phyloP scores from a whole-genome alignment of 129 eudicot genomes.

The Helichrysum umbraculigerum region DNA sequence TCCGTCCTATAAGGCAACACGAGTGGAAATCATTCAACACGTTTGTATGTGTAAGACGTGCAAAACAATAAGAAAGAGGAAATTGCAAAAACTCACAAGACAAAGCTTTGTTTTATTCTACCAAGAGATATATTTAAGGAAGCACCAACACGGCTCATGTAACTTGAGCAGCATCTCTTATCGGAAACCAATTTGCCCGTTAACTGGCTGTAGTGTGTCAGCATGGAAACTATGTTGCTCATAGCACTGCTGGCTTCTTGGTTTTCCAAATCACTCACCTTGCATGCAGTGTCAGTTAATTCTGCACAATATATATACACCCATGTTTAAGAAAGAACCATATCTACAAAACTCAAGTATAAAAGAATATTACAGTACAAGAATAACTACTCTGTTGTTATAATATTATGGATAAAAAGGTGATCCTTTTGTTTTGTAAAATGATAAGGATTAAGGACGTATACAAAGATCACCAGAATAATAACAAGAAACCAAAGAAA shows the following conservation, averaged over 20 bases:
- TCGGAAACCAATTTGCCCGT: conserved; percentile 67
- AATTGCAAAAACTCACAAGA: conserved; percentile 76
- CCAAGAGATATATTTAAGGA: conserved; percentile 81
- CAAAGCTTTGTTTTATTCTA: conserved; percentile 99
- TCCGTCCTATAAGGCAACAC: conserved; percentile 56
- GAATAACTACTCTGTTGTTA: no score
- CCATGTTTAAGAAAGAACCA: background rate
- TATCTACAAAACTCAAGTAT: background rate
- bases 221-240: conserved; percentile 67
- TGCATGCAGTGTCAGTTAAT: conserved; percentile 47
- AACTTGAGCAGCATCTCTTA: conserved; percentile 55
- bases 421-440: background rate
- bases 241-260: conserved; percentile 52
- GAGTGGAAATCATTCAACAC: conserved; percentile 3
- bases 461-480: background rate
- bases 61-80: conserved; percentile 11
- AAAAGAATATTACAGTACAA: background rate
- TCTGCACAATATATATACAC: conserved; percentile 35
- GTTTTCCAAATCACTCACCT: conserved; percentile 78
- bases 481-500: no score
- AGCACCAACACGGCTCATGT: conserved; percentile 50
- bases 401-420: no score
- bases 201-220: conserved; percentile 73
- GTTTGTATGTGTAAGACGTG: background rate
- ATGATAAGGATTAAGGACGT: background rate